phyloP scores from a whole-genome alignment of 2,329 filamentous ascomycete species.

The Paradendryphiella salina region DNA sequence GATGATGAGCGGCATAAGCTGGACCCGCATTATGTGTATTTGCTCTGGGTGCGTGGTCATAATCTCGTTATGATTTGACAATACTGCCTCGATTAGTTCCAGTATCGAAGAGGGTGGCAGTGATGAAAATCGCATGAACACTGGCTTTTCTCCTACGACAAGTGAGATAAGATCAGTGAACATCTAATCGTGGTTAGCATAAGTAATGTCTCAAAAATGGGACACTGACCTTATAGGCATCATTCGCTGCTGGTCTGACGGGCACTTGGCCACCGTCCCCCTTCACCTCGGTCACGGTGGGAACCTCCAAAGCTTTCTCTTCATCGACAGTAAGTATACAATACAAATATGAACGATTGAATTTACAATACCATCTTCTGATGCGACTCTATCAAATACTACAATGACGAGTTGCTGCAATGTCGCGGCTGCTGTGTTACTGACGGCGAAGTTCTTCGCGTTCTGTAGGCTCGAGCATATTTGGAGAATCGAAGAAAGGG shows the following conservation, averaged over 20 bases:
- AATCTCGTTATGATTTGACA: constrained; percentile 81
- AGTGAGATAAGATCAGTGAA: constrained; percentile 89
- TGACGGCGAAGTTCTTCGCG: constrained; percentile 90
- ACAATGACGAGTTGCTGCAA: constrained; percentile 90
- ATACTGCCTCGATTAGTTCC: constrained; percentile 87
- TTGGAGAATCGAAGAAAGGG: constrained; percentile 80
- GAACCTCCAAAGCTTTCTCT: constrained; percentile 54
- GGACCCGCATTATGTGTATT: constrained; percentile 72
- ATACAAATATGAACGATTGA: not conserved
- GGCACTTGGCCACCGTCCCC: constrained; percentile 66
- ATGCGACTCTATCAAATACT: constrained; percentile 87
- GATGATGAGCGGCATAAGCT: constrained; percentile 82
- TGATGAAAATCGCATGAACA: constrained; percentile 77
- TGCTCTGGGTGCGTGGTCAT: constrained; percentile 81
- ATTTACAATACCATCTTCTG: constrained; percentile 69
- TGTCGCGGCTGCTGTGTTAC: constrained; percentile 94
- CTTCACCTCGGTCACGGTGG: constrained; percentile 68
- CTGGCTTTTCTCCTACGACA: constrained; percentile 79
- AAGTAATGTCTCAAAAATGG: not conserved
- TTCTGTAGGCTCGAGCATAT: constrained; percentile 90
- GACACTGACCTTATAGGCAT: constrained; percentile 72
- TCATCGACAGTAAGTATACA: constrained; percentile 16
- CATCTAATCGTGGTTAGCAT: constrained; percentile 55
- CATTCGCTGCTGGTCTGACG: constrained; percentile 75
- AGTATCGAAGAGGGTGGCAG: constrained; percentile 82